Evolutionary conservation across 2,329 filamentous ascomycete species (phyloP).

Genomic region (Didymella pomorum): DNA sequence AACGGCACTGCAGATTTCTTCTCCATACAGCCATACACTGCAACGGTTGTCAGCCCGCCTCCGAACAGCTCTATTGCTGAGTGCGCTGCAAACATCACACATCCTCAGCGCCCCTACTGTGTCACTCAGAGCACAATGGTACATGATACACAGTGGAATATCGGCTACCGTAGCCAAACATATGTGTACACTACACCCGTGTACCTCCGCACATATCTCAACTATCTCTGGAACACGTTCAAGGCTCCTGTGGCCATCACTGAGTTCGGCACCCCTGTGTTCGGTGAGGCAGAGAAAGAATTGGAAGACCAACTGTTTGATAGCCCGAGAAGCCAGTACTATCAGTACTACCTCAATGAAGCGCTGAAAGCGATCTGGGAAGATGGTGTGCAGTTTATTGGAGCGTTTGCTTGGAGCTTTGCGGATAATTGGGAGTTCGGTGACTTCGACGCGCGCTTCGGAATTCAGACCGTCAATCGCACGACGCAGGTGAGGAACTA

Average conservation of each 20-base stretch:
- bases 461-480: constrained; percentile 64
- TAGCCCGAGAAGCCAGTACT: constrained; percentile 63
- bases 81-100: constrained; percentile 58
- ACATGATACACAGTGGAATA: constrained; percentile 64
- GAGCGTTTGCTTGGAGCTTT: constrained; percentile 62
- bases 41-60: constrained; percentile 62
- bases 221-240: constrained; percentile 68
- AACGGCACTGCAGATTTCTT: constrained; percentile 62
- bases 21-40: constrained; percentile 66
- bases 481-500: constrained; percentile 61
- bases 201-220: constrained; percentile 64
- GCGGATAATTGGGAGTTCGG: constrained; percentile 67
- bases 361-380: constrained; percentile 64
- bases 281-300: constrained; percentile 55
- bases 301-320: constrained; percentile 63
- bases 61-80: constrained; percentile 53
- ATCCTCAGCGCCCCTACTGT: constrained; percentile 61
- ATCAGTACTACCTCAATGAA: constrained; percentile 63
- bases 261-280: constrained; percentile 67
- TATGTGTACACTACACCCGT: constrained; percentile 68
- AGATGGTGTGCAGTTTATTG: constrained; percentile 64
- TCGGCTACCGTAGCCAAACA: constrained; percentile 64
- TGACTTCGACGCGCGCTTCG: constrained; percentile 59
- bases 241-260: constrained; percentile 58
- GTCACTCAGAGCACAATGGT: constrained; percentile 56